Evolutionary conservation across 345 rosid species (phyloP), one percentile per base, ranked within the genome.

Genomic region (Trapa bicornis): DNA sequence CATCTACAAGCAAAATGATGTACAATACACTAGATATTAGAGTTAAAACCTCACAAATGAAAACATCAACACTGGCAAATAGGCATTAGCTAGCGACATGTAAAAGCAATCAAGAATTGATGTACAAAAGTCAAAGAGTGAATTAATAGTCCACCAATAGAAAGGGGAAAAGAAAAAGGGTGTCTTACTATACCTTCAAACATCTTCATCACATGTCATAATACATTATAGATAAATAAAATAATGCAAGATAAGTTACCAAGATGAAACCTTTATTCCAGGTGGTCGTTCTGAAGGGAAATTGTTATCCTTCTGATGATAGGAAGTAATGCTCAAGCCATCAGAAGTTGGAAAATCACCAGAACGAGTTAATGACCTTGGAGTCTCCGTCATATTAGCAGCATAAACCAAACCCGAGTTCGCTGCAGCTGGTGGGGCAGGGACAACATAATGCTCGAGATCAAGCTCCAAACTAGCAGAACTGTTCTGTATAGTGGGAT

Each of bases 401-500:
- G 95, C 85, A 82, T 95, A 91, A 70, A 85, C 87, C 68, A 75
- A 84, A 73, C 81, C 87, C 14, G 97, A 85, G 76, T 86, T 83
- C 29, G 88, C 82, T 68, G 94, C 81, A 71, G 87, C 82, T 68
- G 92, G 76, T 64, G 99, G 99, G 60, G 99, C 92, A 68, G 99
- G 97, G 75, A 95, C 83, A 41, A 89, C 86, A 80, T 95, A 95
- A 75, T 91, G 98, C 70, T 87, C 99, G 73, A 95, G 92, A 79
- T 95, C 99, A 72, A 91, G 93, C 89, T 91, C 97, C 90, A 95
- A 82, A 78, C 78, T 77, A 69, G 84, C 83, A 37, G 92, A 79
- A 67, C 86, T 79, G 68, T 74, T 84, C 99, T 89, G 81, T 68
- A 67, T 5, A 66, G 2, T 47, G 15, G 29, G 43, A 67, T 71